These are phyloP conservation scores for Fusarium sp. DNA, from an alignment of 2,329 filamentous ascomycete species.

Conservation along the genomic window DNA sequence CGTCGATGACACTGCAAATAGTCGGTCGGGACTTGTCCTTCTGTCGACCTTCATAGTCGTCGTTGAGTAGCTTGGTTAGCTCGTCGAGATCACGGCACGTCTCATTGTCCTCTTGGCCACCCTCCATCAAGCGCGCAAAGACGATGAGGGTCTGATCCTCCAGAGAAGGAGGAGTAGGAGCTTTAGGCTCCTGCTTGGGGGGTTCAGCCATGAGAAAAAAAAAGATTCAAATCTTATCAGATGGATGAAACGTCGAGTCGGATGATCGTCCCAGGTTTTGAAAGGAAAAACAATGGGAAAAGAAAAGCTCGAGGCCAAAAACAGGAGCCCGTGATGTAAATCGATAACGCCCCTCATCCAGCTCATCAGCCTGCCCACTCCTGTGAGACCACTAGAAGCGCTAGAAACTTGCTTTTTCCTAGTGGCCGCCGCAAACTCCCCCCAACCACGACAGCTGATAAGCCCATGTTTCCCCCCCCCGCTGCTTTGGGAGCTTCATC, in stretches of 20 bases:
- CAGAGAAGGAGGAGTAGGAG: constrained; percentile 54
- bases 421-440: constrained; percentile 10
- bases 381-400: constrained; percentile 29
- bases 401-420: constrained; percentile 25
- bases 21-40: constrained; percentile 57
- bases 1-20: constrained; percentile 74
- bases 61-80: constrained; percentile 70
- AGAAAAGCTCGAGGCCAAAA: constrained; percentile 13
- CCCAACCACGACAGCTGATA: constrained; percentile 11
- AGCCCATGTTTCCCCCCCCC: not conserved
- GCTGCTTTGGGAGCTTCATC: constrained; percentile 12
- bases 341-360: constrained; percentile 31
- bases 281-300: constrained; percentile 9
- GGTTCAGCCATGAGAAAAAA: constrained; percentile 48
- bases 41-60: constrained; percentile 63
- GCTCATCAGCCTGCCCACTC: not conserved
- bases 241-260: not conserved
- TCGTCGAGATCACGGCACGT: constrained; percentile 70
- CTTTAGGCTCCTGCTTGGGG: constrained; percentile 49
- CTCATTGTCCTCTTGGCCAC: constrained; percentile 84
- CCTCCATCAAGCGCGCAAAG: constrained; percentile 90
- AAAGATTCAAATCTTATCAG: constrained; percentile 2
- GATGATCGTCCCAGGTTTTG: not conserved
- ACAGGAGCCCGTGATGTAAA: constrained; percentile 39
- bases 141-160: constrained; percentile 79